phyloP scores from a whole-genome alignment of 257 asterid genomes.

The Solanum pimpinellifolium region DNA sequence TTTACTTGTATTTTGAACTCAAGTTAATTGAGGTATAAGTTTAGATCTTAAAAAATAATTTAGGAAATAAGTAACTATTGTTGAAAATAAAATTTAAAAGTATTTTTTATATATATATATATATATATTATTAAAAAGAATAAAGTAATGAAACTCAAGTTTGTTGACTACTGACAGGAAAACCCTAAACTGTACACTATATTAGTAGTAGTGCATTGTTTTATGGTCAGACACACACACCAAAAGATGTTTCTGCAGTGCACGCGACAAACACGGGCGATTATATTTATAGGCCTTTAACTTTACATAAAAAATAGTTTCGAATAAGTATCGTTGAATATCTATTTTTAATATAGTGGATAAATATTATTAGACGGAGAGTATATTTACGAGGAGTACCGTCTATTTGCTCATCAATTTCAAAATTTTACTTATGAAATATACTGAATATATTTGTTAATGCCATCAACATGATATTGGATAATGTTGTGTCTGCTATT shows the following conservation, averaged over 20 bases:
- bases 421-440: not conserved
- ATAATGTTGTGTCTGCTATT: not conserved
- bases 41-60: not conserved
- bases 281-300: not conserved
- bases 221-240: not conserved
- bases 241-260: conserved; percentile 1
- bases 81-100: not conserved
- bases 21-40: too few species aligned
- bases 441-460: not conserved
- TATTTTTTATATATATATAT: too few species aligned
- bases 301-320: not conserved
- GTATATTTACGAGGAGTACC: not conserved
- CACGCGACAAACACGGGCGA: conserved; percentile 62
- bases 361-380: too few species aligned
- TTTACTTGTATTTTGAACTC: too few species aligned
- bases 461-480: not conserved
- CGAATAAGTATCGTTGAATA: too few species aligned
- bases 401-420: not conserved
- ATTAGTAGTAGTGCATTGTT: not conserved
- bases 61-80: not conserved
- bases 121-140: too few species aligned
- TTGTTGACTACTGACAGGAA: not conserved
- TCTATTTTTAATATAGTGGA: too few species aligned
- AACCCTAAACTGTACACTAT: not conserved
- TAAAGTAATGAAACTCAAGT: not conserved